A percentile compares a stretch with the other conserved stretches of the same genome.
Evolutionary conservation across 176 grass and related monocot species (phyloP).

Genomic region (Cocos nucifera): DNA sequence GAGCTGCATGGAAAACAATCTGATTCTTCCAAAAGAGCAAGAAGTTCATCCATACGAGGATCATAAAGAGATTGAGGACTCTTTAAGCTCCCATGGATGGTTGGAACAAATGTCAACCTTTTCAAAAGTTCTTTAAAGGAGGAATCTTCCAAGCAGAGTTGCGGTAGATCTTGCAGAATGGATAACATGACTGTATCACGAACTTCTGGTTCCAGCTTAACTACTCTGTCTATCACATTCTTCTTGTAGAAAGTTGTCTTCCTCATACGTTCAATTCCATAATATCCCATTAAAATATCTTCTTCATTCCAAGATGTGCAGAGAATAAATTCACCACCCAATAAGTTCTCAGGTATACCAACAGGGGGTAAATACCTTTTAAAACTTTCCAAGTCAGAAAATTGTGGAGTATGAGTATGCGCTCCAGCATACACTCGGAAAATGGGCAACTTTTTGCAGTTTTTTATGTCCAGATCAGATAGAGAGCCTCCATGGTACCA

Average conservation of each 20-base stretch:
- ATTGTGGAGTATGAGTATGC: slow-evolving; percentile 41
- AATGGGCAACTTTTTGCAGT: slow-evolving; percentile 81
- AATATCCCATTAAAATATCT: slow-evolving; percentile 84
- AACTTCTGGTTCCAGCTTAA: slow-evolving; percentile 45
- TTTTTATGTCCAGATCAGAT: slow-evolving; percentile 55
- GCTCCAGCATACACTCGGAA: slow-evolving; percentile 54
- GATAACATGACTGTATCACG: slow-evolving; percentile 72
- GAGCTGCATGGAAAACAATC: slow-evolving; percentile 66
- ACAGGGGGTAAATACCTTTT: slow-evolving; percentile 72
- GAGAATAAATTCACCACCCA: slow-evolving; percentile 60
- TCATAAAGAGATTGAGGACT: slow-evolving; percentile 92
- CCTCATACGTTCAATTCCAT: slow-evolving; percentile 56
- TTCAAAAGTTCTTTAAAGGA: slow-evolving; percentile 74
- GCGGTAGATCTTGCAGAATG: slow-evolving; percentile 87
- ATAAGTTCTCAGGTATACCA: slow-evolving; percentile 61
- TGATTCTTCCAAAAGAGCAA: slow-evolving; percentile 83
- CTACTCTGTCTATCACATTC: slow-evolving; percentile 60
- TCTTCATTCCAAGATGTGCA: slow-evolving; percentile 58
- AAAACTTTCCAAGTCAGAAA: slow-evolving; percentile 60
- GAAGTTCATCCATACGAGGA: slow-evolving; percentile 88
- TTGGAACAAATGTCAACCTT: slow-evolving; percentile 66
- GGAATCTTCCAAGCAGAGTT: slow-evolving; percentile 73
- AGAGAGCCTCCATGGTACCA: slow-evolving; percentile 61
- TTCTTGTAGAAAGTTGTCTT: slow-evolving; percentile 75
- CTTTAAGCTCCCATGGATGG: slow-evolving; percentile 54